phyloP scores from a whole-genome alignment of 352 stramenopile genomes.

The Blastocystis sp. region DNA sequence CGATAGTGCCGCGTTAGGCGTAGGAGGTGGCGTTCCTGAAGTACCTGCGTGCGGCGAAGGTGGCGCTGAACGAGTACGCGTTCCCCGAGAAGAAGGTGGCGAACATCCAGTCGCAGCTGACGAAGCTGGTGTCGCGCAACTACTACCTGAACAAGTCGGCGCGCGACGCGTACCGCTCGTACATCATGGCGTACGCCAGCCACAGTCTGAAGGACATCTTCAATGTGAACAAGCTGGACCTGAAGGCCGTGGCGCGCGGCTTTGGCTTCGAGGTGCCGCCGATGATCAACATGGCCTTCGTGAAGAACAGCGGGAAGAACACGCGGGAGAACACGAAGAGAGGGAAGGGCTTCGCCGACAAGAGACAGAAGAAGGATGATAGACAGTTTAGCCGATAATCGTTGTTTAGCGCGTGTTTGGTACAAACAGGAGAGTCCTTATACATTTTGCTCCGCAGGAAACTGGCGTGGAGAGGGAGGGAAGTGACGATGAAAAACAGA shows the following conservation, averaged over 20 bases:
- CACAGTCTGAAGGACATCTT: conserved; percentile 97
- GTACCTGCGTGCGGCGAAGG: conserved; percentile 94
- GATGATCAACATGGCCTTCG: conserved; percentile 88
- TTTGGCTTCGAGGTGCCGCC: conserved; percentile 95
- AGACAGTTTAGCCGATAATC: conserved; percentile 6
- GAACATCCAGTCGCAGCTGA: conserved; percentile 84
- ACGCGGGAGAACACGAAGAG: conserved; percentile 33
- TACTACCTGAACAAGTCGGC: conserved; percentile 96
- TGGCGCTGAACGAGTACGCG: conserved; percentile 97
- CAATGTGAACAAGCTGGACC: conserved; percentile 91
- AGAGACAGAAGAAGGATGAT: conserved; percentile 30
- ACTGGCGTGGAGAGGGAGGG: no score
- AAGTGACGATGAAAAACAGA: no score
- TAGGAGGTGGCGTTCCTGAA: conserved; percentile 92
- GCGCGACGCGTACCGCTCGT: conserved; percentile 93
- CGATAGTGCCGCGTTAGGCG: background rate
- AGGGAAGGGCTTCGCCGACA: conserved; percentile 2
- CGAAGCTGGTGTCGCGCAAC: conserved; percentile 96
- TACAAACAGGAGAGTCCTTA: background rate
- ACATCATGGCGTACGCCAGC: conserved; percentile 93
- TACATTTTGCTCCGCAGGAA: background rate
- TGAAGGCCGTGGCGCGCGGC: conserved; percentile 88
- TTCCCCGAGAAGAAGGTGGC: conserved; percentile 91
- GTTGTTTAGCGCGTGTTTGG: background rate
- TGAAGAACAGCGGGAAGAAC: conserved; percentile 62